These are phyloP conservation scores for Ophiostoma himal-ulmi DNA, from an alignment of 2,329 filamentous ascomycete species.

Conservation along the genomic window DNA sequence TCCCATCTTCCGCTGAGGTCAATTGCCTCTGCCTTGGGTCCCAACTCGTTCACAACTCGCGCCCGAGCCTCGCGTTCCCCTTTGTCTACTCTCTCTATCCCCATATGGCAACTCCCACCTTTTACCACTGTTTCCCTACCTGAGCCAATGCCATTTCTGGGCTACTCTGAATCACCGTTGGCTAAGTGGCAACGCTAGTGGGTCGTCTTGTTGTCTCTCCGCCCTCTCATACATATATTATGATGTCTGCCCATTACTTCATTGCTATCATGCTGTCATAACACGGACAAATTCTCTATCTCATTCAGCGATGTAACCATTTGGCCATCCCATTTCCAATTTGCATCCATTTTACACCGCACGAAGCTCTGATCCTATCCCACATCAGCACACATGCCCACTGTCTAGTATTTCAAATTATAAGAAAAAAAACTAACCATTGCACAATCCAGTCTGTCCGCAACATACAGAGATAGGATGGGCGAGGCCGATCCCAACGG, in stretches of 20 bases:
- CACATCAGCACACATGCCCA: background rate
- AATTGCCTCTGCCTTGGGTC: background rate
- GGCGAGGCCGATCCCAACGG: background rate
- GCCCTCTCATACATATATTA: background rate
- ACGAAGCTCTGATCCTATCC: background rate
- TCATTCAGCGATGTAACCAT: background rate
- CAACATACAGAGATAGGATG: background rate
- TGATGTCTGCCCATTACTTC: background rate
- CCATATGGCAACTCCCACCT: background rate
- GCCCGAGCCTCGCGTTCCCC: background rate
- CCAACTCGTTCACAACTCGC: background rate
- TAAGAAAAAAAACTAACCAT: background rate
- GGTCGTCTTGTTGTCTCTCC: constrained; percentile 7
- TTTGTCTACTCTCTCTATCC: background rate
- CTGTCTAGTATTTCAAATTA: background rate
- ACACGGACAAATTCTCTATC: background rate
- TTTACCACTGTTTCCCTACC: background rate
- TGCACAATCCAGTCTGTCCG: constrained; percentile 18
- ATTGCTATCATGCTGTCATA: background rate
- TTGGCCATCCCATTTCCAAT: background rate
- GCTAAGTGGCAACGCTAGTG: constrained; percentile 24
- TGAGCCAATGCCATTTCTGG: background rate
- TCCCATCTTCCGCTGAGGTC: background rate
- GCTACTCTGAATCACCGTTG: constrained; percentile 13
- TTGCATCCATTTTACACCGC: background rate